Base-by-base conservation (phyloP, 2,329 filamentous ascomycete genomes). In the Hypoxylon sp. region DNA sequence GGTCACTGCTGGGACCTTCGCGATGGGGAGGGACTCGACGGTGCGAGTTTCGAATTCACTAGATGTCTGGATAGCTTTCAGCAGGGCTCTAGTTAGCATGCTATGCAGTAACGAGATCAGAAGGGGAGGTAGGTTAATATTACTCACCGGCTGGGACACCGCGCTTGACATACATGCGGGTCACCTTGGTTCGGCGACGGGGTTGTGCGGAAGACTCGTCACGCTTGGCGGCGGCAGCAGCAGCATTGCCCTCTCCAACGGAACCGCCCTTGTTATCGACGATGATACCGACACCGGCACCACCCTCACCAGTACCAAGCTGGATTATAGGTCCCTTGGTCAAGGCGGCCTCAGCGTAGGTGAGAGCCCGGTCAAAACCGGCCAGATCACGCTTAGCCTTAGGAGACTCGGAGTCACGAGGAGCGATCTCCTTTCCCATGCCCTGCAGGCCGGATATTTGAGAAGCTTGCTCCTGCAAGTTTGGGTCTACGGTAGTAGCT, bases 351-450 rank as follows among this genome's bases (percentile, higher is more conserved):
- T 82, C 78, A 46, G 81, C 81, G 65, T 74, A 83, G 14, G 73
- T 78, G 24, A 83, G 73, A 10, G 81, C 81, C 6, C 80, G 78
- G 70, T 82, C 80, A 67, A 83, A 83, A 51, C 81, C 80, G 44
- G 75, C 68, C 19, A 80, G 72, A 65, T 82, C 81, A 65, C 81
- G 78, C 72, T 81, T 81, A 48, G 70, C 72, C 57, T 72, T 72
- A 37, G 74, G 71, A 17, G 74, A 50, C 54, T 72, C 73, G 29
- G 67, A 48, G 63, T 70, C 73, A 10, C 83, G 82, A 24, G 83
- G 83, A 24, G 81, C 80, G 70, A 85, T 84, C 70, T 83, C 81
- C 78, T 85, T 85, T 72, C 83, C 83, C 78, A 85, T 81, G 31
- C 83, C 83, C 70, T 84, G 82, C 35, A 85, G 80, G 14, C 78